Base-by-base conservation (phyloP, 768 basidiomycete genomes). In the Neoboletus brunneissimus region DNA sequence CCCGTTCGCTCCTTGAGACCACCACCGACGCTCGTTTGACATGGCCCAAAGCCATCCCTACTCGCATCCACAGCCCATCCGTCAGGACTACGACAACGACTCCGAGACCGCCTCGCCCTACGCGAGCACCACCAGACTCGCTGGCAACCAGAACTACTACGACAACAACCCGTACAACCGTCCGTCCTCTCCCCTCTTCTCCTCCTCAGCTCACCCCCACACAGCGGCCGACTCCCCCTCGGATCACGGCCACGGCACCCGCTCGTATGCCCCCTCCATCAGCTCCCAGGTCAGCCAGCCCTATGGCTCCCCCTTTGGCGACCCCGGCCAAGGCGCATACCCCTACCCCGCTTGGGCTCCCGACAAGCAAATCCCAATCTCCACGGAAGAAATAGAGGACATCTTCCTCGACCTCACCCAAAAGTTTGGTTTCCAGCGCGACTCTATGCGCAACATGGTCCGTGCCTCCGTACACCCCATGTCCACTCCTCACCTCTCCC, bases 341-440 rank as follows among this genome's bases (percentile, higher is more conserved):
- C 90, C 89, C 53, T 98, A 96, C 72, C 96, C 96, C 57, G 95
- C 96, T 41, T 99, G 97, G 97, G 83, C 89, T 27, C 80, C 88
- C 32, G 91, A 96, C 61, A 87, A 89, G 51, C 89, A 94, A 69
- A 94, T 97, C 59, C 97, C 97, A 59, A 89, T 99, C 71, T 94
- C 94, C 40, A 94, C 89, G 59, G 97, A 99, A 72, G 96, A 98
- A 73, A 98, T 98, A 55, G 97, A 98, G 73, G 97, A 98, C 72
- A 96, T 99, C 60, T 93, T 98, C 70, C 87, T 98, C 65, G 97
- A 99, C 75, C 84, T 99, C 57, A 88, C 94, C 42, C 94, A 98
- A 77, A 99, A 99, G 76, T 99, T 99, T 71, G 97, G 97, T 54
- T 99, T 99, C 73, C 97, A 95, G 75, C 82, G 88, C 43, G 94